Conservation (phyloP, 2,329 filamentous ascomycete genomes). For the Ophiognomonia clavigignenti-juglandacearum region DNA sequence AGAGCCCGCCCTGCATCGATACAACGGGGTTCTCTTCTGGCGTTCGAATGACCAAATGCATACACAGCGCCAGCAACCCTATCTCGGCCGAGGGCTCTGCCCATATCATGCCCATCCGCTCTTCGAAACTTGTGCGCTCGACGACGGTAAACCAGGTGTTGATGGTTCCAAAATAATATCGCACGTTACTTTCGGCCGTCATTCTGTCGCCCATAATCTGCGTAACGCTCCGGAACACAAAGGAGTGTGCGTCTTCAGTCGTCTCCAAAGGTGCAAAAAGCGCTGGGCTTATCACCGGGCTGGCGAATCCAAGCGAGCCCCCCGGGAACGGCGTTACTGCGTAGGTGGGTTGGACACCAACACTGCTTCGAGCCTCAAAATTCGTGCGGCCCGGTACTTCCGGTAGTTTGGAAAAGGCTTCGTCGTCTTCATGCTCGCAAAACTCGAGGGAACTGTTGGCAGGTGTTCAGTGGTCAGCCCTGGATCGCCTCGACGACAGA, state of each 20-base stretch:
- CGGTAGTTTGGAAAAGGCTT: constrained; percentile 3
- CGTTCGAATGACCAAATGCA: constrained; percentile 22
- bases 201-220: constrained; percentile 21
- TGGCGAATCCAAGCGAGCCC: constrained; percentile 14
- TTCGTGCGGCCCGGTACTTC: constrained; percentile 9
- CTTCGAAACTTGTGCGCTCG: constrained; percentile 21
- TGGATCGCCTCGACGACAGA: neutral
- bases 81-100: constrained; percentile 23
- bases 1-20: constrained; percentile 22
- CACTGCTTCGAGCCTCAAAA: constrained; percentile 5
- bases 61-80: constrained; percentile 22
- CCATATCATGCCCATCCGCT: constrained; percentile 21
- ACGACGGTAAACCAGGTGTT: constrained; percentile 26
- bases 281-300: constrained; percentile 18
- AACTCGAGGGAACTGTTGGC: constrained; percentile 20
- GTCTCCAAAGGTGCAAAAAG: constrained; percentile 22
- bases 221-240: constrained; percentile 21
- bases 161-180: constrained; percentile 22
- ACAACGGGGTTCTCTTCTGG: constrained; percentile 17
- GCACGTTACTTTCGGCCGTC: constrained; percentile 20
- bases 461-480: constrained; percentile 1
- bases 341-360: constrained; percentile 9
- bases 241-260: constrained; percentile 22
- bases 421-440: constrained; percentile 24
- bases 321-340: constrained; percentile 17